These are phyloP conservation scores for Emergomyces pasteurianus DNA, from an alignment of 2,329 filamentous ascomycete genomes.

Conservation along the genomic window DNA sequence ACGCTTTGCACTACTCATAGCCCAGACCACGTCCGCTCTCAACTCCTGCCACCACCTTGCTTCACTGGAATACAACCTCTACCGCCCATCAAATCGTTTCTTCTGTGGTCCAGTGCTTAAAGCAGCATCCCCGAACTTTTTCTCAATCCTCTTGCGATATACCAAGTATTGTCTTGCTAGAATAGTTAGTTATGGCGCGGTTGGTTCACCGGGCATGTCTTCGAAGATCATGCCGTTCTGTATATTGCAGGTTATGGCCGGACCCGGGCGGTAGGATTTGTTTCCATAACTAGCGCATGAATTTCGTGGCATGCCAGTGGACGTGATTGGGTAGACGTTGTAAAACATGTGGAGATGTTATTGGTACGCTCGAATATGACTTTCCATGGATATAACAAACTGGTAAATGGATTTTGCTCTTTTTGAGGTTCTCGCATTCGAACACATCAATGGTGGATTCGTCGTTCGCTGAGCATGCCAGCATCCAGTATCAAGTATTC, in stretches of 20 bases:
- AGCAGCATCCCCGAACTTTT: neutral
- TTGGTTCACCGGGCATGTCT: constrained; percentile 6
- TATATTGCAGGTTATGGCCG: constrained; percentile 18
- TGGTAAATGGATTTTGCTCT: neutral
- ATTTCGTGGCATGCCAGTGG: constrained; percentile 14
- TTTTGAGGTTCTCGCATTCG: neutral
- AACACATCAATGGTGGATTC: neutral
- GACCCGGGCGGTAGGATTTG: constrained; percentile 7
- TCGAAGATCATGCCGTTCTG: constrained; percentile 20
- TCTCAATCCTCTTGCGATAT: constrained; percentile 7
- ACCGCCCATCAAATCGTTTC: constrained; percentile 2
- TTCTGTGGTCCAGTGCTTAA: neutral
- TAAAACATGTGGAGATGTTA: constrained; percentile 8
- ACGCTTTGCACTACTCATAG: neutral
- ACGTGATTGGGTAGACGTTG: constrained; percentile 11
- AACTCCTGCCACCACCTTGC: neutral
- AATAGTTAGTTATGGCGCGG: constrained; percentile 14
- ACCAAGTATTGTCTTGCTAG: constrained; percentile 11
- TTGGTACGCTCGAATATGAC: neutral
- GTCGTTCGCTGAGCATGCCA: neutral
- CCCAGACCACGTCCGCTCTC: neutral
- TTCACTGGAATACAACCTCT: neutral
- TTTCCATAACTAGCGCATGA: constrained; percentile 18
- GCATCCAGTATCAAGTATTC: neutral
- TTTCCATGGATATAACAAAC: neutral